Base-by-base conservation (phyloP, 1,284 basidiomycete species). In the Chondrostereum purpureum region DNA sequence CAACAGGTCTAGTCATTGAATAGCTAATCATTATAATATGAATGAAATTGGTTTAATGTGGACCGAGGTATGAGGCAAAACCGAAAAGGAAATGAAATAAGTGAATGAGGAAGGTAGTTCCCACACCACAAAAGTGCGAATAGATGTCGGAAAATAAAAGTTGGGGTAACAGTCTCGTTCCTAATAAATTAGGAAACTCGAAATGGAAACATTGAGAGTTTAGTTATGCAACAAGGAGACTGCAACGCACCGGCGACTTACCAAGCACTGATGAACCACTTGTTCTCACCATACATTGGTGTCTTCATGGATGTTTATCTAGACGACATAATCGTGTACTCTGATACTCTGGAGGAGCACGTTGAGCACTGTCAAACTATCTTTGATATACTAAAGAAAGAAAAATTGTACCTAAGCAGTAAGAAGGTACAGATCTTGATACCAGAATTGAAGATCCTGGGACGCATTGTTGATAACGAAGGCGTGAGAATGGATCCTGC, bases 151-250 rank as follows among this genome's bases (percentile, higher is more conserved):
- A n/a, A n/a, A n/a, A n/a, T n/a, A n/a, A n/a, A n/a, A n/a, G n/a
- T n/a, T n/a, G n/a, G n/a, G n/a, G n/a, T n/a, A n/a, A n/a, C n/a
- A n/a, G n/a, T n/a, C n/a, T n/a, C n/a, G n/a, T n/a, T n/a, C n/a
- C n/a, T n/a, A n/a, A n/a, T n/a, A n/a, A n/a, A n/a, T n/a, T n/a
- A n/a, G n/a, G n/a, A n/a, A n/a, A 67, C 55, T 2, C 64, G 60
- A 5, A 59, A 67, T 49, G 65, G 67, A 3, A 66, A 54, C 0
- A 66, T 68, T 61, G 56, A 58, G 3, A 64, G 63, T 44, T 34
- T 58, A 5, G 64, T 69, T 0, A 50, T 70, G 46, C 66, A 68
- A 37, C 57, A 58, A 22, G 66, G 67, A 0, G 62, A 69, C 35
- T 65, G 62, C 19, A 69, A 69, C 47, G 63, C 58, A 20, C 44